Base-by-base conservation (phyloP, 1,284 basidiomycete species). In the Pseudozyma flocculosa region DNA sequence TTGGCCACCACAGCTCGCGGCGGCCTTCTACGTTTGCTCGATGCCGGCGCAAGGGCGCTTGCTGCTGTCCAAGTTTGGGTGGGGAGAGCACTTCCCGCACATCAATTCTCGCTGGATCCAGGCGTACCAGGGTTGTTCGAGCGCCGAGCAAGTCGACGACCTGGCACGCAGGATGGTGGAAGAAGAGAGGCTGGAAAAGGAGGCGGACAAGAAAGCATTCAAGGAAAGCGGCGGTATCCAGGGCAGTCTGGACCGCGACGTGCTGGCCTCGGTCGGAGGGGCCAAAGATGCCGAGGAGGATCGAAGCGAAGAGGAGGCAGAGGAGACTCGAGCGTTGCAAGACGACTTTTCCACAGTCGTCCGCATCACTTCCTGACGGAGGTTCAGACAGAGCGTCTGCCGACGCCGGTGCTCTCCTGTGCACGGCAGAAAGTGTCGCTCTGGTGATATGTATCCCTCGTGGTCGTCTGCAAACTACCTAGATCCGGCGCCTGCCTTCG, bases 61-160 rank as follows among this genome's bases (percentile, higher is more conserved):
- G 48, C 53, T 75, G 26, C 52, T 75, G 13, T 52, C 57, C 51
- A 75, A 73, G 45, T 75, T 75, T 42, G 69, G 69, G 0, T 75
- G 71, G 69, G 73, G 73, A 22, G 61, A 60, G 34, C 64, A 70
- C 32, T 75, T 75, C 42, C 69, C 69, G 2, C 54, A 54, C 36
- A 50, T 75, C 48, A 75, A 75, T 45, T 49, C 56, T 13, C 47
- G 54, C n/a, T 64, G 65, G 48, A 54, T 75, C 30, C 46, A 58
- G 4, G 55, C 57, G 2, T 75, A 75, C 39, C 48, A 54, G 13
- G 45, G 21, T 2, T 75, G 73, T 43, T 50, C 45, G 11, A 53
- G 54, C 43, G 49, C 62, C 1, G 26, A 46, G 5, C 61, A 75
- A 54, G 60, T 73, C 24, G 48, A 56, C 29, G 44, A 57, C 18